Conservation (phyloP, 2,329 filamentous ascomycete species). For the Macrophomina pseudophaseolina region DNA sequence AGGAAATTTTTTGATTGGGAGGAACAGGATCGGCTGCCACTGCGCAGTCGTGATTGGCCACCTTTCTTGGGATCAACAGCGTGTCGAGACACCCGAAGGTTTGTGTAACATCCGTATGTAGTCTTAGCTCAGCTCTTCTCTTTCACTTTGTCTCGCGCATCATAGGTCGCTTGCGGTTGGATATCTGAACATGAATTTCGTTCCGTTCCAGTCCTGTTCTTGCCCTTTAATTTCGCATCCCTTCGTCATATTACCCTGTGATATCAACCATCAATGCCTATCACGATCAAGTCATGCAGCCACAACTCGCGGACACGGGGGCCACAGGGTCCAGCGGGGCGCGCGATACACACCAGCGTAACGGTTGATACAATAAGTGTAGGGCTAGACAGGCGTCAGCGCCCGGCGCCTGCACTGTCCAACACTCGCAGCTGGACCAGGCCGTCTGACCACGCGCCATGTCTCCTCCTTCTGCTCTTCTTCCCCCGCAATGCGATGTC, state of each 20-base stretch:
- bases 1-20: not conserved
- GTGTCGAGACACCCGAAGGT: not conserved
- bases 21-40: not conserved
- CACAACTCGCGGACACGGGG: not conserved
- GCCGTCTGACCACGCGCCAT: not conserved
- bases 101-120: slow-evolving; percentile 2
- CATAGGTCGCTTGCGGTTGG: not conserved
- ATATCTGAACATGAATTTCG: slow-evolving; percentile 10
- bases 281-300: not conserved
- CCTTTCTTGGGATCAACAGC: not conserved
- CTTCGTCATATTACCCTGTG: not conserved
- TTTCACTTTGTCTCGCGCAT: slow-evolving; percentile 1
- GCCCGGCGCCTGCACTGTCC: not conserved
- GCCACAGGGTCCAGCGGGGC: not conserved
- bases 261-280: not conserved
- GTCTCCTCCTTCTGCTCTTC: not conserved
- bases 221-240: no score
- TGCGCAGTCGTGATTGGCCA: not conserved
- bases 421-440: not conserved
- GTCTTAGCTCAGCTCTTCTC: not conserved
- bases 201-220: not conserved
- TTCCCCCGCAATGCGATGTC: not conserved
- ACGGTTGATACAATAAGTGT: no score
- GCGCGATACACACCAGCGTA: not conserved
- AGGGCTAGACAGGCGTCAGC: not conserved